Evolutionary conservation across 352 stramenopile species (phyloP).

Genomic region (Phytophthora tubulina): DNA sequence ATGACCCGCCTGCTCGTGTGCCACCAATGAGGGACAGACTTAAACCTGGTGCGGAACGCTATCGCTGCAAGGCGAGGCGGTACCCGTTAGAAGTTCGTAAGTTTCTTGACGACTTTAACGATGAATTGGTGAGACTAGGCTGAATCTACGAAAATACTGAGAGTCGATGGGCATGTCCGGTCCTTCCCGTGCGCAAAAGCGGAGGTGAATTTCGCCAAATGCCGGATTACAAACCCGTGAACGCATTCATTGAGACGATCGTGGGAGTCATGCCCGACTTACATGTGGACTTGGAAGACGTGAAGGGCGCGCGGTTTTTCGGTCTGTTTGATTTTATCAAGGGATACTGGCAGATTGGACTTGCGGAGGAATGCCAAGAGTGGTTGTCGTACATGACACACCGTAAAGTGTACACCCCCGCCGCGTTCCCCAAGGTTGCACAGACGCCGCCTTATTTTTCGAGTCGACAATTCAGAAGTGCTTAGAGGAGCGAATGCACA

Average conservation of each 20-base stretch:
- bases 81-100: background rate
- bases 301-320: background rate
- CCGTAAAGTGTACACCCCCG: background rate
- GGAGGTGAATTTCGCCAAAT: background rate
- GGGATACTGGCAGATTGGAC: background rate
- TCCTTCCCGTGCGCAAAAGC: background rate
- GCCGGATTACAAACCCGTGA: too few relatives aligned
- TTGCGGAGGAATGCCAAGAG: background rate
- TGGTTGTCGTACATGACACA: background rate
- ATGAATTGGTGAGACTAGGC: background rate
- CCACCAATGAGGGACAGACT: background rate
- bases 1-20: background rate
- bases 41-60: background rate
- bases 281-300: too few relatives aligned
- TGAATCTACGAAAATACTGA: background rate
- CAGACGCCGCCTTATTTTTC: background rate
- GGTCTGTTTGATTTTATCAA: background rate
- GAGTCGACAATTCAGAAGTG: background rate
- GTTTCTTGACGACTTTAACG: background rate
- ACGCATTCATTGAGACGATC: too few relatives aligned
- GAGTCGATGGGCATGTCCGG: background rate
- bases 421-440: background rate
- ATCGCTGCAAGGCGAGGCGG: background rate
- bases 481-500: background rate
- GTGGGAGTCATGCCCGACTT: too few relatives aligned